These are phyloP conservation scores for Myrica gale DNA, from an alignment of 306 rosid species.

Conservation along the genomic window DNA sequence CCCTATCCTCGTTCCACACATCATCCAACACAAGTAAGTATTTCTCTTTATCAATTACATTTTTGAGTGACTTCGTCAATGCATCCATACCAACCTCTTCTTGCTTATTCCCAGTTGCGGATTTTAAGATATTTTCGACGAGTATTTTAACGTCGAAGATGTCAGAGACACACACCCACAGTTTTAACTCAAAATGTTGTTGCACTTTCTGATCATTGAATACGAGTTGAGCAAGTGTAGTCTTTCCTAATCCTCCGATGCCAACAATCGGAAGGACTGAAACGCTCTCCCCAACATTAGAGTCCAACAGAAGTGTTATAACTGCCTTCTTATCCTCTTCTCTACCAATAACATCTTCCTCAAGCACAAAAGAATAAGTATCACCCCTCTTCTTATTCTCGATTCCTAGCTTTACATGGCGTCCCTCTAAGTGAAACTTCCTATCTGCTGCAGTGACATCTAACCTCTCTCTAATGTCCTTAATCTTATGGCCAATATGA, in stretches of 20 bases:
- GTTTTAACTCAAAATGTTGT: not conserved
- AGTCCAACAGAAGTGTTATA: not conserved
- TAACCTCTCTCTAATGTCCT: not conserved
- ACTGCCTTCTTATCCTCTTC: slow-evolving; percentile 10
- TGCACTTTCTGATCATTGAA: not conserved
- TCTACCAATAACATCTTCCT: not conserved
- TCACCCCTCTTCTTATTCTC: not conserved
- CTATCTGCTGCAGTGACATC: not conserved
- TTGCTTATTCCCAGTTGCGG: too few species aligned
- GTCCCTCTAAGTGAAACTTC: not conserved
- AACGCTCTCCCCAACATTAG: not conserved
- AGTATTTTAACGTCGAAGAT: not conserved
- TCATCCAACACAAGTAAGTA: too few species aligned
- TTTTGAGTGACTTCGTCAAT: too few species aligned
- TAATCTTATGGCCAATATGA: not conserved
- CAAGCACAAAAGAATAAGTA: not conserved
- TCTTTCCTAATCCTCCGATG: too few species aligned
- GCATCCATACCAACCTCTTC: too few species aligned
- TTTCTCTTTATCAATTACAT: too few species aligned
- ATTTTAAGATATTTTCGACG: too few species aligned
- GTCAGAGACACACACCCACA: slow-evolving; percentile 6
- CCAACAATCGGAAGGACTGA: too few species aligned
- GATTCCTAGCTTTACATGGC: too few species aligned
- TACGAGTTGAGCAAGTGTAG: not conserved
- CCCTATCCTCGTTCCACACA: too few species aligned